Evolutionary conservation across 768 basidiomycete species (phyloP).

Genomic region (Pleurotus salmoneostramineus): DNA sequence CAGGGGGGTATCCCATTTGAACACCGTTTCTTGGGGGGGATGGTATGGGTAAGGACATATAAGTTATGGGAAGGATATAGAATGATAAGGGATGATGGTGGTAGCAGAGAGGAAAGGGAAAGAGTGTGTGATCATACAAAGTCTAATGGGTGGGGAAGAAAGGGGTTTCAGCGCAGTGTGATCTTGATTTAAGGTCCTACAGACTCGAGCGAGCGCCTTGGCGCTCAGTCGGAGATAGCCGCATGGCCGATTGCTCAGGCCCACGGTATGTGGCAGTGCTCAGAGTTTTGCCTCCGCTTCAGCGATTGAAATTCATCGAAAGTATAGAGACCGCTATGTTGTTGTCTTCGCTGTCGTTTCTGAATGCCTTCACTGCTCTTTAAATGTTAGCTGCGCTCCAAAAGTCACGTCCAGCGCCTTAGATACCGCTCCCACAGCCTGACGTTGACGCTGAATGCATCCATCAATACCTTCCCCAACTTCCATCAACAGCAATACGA

Average conservation of each 20-base stretch:
- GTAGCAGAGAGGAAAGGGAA: background rate
- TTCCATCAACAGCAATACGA: background rate
- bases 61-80: background rate
- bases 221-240: background rate
- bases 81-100: background rate
- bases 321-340: background rate
- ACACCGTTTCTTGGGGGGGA: conserved; percentile 22
- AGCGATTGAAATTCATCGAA: background rate
- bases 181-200: conserved; percentile 1
- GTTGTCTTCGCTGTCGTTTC: background rate
- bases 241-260: background rate
- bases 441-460: background rate
- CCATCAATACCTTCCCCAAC: background rate
- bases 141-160: background rate
- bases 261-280: conserved; percentile 3
- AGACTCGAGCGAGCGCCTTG: background rate
- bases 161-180: background rate
- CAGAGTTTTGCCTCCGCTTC: background rate
- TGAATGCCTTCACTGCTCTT: background rate
- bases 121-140: background rate
- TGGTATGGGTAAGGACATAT: conserved; percentile 17
- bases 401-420: background rate
- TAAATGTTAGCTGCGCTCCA: background rate
- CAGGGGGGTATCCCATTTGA: conserved; percentile 12
- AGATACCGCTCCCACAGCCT: conserved; percentile 6